These are phyloP conservation scores for Xanthoceras sorbifolium DNA, from an alignment of 345 rosid species.

Conservation along the genomic window DNA sequence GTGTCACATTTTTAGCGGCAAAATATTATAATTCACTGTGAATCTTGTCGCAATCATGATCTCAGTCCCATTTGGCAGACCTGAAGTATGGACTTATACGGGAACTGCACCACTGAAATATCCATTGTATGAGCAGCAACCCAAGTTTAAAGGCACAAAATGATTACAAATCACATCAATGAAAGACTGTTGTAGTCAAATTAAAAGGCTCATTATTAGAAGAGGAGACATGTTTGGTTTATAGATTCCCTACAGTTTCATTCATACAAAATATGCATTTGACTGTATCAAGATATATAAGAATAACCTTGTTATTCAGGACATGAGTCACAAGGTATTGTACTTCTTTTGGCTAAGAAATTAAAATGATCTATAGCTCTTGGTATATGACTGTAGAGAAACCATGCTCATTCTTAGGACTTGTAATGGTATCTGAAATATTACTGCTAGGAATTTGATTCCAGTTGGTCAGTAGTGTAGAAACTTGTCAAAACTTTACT, in stretches of 20 bases:
- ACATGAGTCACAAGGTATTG: background rate
- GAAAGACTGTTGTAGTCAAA: background rate
- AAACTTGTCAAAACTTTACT: background rate
- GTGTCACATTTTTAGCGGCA: background rate
- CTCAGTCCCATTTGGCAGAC: background rate
- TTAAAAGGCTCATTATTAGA: background rate
- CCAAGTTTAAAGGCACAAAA: background rate
- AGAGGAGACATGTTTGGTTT: background rate
- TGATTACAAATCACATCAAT: background rate
- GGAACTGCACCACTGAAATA: background rate
- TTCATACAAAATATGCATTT: background rate
- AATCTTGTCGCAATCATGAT: background rate
- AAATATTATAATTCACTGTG: background rate
- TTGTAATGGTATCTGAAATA: background rate
- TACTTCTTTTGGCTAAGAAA: background rate
- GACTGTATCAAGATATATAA: background rate
- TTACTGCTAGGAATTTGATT: background rate
- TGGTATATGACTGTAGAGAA: background rate
- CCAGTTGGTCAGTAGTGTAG: background rate
- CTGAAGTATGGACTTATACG: background rate
- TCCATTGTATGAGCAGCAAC: background rate
- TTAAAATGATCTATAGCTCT: background rate
- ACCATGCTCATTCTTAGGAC: background rate
- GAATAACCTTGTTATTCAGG: background rate
- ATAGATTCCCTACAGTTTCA: background rate